Percentiles rank a stretch among this genome's conserved stretches.
Conservation (phyloP, 305 asterid genomes). For the Andrographis paniculata region DNA sequence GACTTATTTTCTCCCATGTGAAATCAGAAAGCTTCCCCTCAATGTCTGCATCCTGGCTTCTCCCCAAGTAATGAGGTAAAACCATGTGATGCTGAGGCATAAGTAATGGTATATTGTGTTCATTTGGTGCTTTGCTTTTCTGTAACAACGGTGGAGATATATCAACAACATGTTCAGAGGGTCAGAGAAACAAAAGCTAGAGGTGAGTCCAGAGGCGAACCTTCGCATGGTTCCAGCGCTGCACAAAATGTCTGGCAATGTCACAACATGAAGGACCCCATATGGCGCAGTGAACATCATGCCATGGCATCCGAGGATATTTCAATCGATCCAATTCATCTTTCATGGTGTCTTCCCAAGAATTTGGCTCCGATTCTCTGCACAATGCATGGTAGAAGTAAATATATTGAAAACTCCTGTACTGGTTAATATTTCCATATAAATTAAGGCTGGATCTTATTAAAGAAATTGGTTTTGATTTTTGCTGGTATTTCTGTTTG, state of each 20-base stretch:
- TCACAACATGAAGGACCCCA: constrained; percentile 99
- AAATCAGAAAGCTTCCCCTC: constrained; percentile 27
- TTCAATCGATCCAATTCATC: constrained; percentile 71
- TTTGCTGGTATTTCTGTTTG: too few species aligned
- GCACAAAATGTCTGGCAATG: constrained; percentile 94
- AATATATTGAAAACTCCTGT: background rate
- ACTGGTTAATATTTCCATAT: too few species aligned
- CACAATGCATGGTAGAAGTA: constrained; percentile 8
- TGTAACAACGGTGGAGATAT: constrained; percentile 28
- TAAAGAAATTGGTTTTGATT: too few species aligned
- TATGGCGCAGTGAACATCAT: constrained; percentile 93
- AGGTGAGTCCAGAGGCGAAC: constrained; percentile 19
- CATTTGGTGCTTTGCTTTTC: constrained; percentile 91
- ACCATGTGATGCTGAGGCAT: constrained; percentile 99
- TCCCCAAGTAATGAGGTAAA: constrained; percentile 94
- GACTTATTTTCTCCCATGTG: constrained; percentile 24
- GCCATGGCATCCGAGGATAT: constrained; percentile 99
- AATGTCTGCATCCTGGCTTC: constrained; percentile 44
- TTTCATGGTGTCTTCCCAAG: constrained; percentile 80
- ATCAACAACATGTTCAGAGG: constrained; percentile 16
- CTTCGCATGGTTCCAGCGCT: constrained; percentile 97
- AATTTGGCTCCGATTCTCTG: constrained; percentile 91
- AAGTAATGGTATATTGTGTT: constrained; percentile 77
- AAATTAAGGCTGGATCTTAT: too few species aligned
- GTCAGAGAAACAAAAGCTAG: constrained; percentile 1